These are phyloP conservation scores for Cytauxzoon felis DNA, from an alignment of 169 alveolate genomes.

Conservation along the genomic window DNA sequence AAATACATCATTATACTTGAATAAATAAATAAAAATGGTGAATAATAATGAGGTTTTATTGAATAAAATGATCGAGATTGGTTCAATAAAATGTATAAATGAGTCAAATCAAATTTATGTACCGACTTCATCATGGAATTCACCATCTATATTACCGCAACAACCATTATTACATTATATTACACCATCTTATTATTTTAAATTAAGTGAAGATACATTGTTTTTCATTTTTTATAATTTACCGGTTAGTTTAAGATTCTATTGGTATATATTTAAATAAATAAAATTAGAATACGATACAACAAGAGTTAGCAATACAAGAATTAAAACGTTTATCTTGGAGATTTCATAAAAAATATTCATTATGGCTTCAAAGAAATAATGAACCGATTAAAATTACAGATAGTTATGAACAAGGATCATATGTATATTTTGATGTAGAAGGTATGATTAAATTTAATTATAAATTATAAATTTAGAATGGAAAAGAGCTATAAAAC, in stretches of 20 bases:
- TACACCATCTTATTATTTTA: slow-evolving; percentile 39
- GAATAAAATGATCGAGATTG: not conserved
- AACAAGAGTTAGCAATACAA: slow-evolving; percentile 63
- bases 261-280: not conserved
- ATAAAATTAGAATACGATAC: slow-evolving; percentile 45
- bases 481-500: slow-evolving; percentile 25
- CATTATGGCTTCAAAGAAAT: slow-evolving; percentile 63
- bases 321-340: slow-evolving; percentile 59
- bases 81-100: not conserved
- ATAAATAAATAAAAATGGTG: no score
- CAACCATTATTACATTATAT: slow-evolving; percentile 13
- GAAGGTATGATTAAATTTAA: slow-evolving; percentile 17
- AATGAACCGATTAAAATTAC: slow-evolving; percentile 35
- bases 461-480: not conserved
- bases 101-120: slow-evolving; percentile 8
- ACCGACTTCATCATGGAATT: slow-evolving; percentile 12
- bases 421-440: slow-evolving; percentile 12
- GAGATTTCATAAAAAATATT: slow-evolving; percentile 63
- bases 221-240: slow-evolving; percentile 66
- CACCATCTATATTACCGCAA: slow-evolving; percentile 15
- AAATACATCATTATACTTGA: no score
- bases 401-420: slow-evolving; percentile 28
- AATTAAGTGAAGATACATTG: slow-evolving; percentile 60
- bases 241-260: slow-evolving; percentile 59
- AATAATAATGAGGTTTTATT: not conserved